Evolutionary conservation across 768 basidiomycete species (phyloP).

Genomic region (Pisolithus tinctorius): DNA sequence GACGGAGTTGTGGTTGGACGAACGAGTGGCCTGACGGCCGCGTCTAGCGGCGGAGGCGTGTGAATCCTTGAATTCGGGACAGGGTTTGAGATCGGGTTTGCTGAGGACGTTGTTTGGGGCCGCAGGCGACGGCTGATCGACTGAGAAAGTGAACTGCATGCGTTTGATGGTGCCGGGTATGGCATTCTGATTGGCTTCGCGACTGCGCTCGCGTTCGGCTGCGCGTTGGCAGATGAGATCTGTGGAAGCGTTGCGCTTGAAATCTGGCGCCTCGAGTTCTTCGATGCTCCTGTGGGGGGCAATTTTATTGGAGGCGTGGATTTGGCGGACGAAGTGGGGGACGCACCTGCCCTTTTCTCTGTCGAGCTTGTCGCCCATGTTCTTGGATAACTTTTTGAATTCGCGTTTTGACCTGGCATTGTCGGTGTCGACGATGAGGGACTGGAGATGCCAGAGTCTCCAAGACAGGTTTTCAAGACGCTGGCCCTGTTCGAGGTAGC

Average conservation of each 20-base stretch:
- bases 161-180: constrained; percentile 72
- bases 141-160: constrained; percentile 87
- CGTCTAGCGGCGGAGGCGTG: constrained; percentile 22
- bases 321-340: neutral
- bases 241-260: constrained; percentile 69
- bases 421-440: constrained; percentile 86
- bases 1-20: constrained; percentile 16
- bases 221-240: constrained; percentile 79
- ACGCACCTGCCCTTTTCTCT: constrained; percentile 87
- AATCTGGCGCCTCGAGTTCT: constrained; percentile 79
- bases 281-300: constrained; percentile 59
- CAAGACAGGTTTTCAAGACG: constrained; percentile 88
- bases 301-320: constrained; percentile 12
- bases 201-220: constrained; percentile 72
- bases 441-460: constrained; percentile 91
- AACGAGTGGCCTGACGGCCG: constrained; percentile 33
- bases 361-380: constrained; percentile 88
- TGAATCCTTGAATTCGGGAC: constrained; percentile 54
- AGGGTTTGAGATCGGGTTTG: constrained; percentile 64
- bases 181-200: constrained; percentile 58
- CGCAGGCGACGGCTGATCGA: constrained; percentile 59
- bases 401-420: constrained; percentile 83
- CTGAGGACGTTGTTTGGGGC: constrained; percentile 42
- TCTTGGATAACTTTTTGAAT: constrained; percentile 83
- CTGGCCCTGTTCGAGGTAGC: constrained; percentile 86